Base-by-base conservation (phyloP, 768 basidiomycete genomes). In the Terana coerulea region DNA sequence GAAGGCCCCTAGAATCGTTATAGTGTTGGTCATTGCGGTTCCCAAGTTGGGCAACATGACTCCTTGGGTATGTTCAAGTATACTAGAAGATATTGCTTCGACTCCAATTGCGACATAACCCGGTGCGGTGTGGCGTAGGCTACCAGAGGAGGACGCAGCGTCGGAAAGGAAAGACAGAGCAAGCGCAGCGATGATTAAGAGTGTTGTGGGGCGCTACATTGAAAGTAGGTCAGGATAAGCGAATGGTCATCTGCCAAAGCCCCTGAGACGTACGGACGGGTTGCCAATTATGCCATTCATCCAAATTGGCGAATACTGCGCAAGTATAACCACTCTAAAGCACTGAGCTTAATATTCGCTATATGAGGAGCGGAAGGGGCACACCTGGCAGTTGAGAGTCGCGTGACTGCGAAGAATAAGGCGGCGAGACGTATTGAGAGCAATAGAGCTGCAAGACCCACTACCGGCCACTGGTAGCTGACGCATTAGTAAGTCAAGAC, bases 261-360 rank as follows among this genome's bases (percentile, higher is more conserved):
- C 11, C 26, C 15, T 22, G 14, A 33, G 12, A 66, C 77, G 60
- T 58, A 81, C 83, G 44, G 74, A 75, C 40, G 74, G 67, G 42
- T 76, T 69, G 50, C 62, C 74, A 34, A 80, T 59, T 49, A 86
- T 63, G 5, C 79, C 70, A 47, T 76, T 75, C 42, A 84, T 70
- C 85, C 86, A 89, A 36, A 84, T 69, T 21, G 78, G 70, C 5
- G 87, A 83, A 64, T 86, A 86, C 60, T 88, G 84, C 19, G 80
- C 69, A 59, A 91, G 81, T 29, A 90, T 58, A 36, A 87, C 72
- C 28, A 87, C 83, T 45, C 89, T 91, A 51, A 2, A 56, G n/a
- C n/a, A n/a, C n/a, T n/a, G n/a, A n/a, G n/a, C n/a, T n/a, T n/a
- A n/a, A n/a, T n/a, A n/a, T n/a, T n/a, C 33, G 12, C 1, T 4